Evolutionary conservation across 1,284 basidiomycete genomes (phyloP).

Genomic region (Malassezia psittaci): DNA sequence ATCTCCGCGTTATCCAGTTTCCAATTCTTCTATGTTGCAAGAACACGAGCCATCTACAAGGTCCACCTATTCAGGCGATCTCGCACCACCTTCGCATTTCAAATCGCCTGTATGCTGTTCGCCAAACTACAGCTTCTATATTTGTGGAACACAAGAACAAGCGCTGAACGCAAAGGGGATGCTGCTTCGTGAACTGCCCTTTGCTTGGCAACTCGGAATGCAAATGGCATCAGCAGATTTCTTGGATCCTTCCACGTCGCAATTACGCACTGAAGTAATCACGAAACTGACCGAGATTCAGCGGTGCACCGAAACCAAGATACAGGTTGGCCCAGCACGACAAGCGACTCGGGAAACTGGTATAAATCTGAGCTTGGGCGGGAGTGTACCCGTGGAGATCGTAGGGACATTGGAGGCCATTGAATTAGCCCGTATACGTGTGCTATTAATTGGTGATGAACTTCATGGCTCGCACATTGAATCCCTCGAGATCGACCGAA

Average conservation of each 20-base stretch:
- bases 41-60: too few species aligned
- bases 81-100: neutral
- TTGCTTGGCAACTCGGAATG: conserved; percentile 71
- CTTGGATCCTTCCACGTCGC: conserved; percentile 52
- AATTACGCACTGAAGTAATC: conserved; percentile 75
- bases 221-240: conserved; percentile 85
- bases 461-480: conserved; percentile 63
- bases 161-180: conserved; percentile 81
- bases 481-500: conserved; percentile 84
- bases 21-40: neutral
- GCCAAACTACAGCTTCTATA: conserved; percentile 56
- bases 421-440: conserved; percentile 75
- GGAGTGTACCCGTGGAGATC: conserved; percentile 81
- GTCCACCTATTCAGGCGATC: neutral
- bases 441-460: conserved; percentile 89
- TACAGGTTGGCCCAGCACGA: conserved; percentile 58
- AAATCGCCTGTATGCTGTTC: neutral
- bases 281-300: conserved; percentile 84
- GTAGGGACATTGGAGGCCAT: conserved; percentile 76
- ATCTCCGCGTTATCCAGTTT: neutral
- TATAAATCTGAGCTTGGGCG: conserved; percentile 77
- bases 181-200: conserved; percentile 77
- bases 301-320: conserved; percentile 71
- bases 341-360: conserved; percentile 33
- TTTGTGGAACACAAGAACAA: conserved; percentile 81